These are phyloP conservation scores for Coprinopsis sp. DNA, from an alignment of 768 basidiomycete genomes.

Conservation along the genomic window DNA sequence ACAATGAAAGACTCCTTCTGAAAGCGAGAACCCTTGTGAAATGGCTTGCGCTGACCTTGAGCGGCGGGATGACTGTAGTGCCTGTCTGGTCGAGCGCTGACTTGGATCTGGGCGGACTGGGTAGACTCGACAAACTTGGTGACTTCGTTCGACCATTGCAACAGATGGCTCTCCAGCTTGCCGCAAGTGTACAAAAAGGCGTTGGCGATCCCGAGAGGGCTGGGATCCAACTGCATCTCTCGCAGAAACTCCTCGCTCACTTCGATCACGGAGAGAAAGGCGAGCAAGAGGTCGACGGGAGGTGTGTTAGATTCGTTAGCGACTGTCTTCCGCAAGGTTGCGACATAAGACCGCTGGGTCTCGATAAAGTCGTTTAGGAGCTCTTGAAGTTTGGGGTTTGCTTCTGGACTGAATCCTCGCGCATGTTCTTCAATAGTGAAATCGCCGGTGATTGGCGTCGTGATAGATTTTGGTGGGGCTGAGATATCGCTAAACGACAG, in stretches of 20 bases:
- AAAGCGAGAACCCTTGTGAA: too few species aligned
- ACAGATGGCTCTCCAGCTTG: slow-evolving; percentile 1
- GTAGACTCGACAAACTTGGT: background rate
- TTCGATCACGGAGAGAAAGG: slow-evolving; percentile 5
- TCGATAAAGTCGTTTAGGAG: slow-evolving; percentile 4
- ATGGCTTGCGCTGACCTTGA: too few species aligned
- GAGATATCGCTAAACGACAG: too few species aligned
- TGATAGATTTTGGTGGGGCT: too few species aligned
- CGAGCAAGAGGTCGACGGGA: slow-evolving; percentile 7
- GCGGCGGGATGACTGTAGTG: background rate
- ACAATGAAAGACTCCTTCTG: too few species aligned
- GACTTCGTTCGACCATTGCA: slow-evolving; percentile 4
- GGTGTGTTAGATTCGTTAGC: slow-evolving; percentile 1
- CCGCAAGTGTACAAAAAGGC: slow-evolving; percentile 2
- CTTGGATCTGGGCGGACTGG: background rate
- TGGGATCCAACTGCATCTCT: background rate
- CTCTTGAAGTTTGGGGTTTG: background rate
- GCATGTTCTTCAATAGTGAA: too few species aligned
- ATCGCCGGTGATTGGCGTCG: too few species aligned
- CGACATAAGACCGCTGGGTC: slow-evolving; percentile 3
- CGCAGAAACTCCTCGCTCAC: slow-evolving; percentile 3
- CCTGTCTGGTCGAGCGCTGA: background rate
- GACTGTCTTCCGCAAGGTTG: slow-evolving; percentile 4
- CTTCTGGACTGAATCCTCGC: too few species aligned
- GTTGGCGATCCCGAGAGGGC: background rate